Base-by-base conservation (phyloP, 164 flowering plant species). In the Sextonia rubra region DNA sequence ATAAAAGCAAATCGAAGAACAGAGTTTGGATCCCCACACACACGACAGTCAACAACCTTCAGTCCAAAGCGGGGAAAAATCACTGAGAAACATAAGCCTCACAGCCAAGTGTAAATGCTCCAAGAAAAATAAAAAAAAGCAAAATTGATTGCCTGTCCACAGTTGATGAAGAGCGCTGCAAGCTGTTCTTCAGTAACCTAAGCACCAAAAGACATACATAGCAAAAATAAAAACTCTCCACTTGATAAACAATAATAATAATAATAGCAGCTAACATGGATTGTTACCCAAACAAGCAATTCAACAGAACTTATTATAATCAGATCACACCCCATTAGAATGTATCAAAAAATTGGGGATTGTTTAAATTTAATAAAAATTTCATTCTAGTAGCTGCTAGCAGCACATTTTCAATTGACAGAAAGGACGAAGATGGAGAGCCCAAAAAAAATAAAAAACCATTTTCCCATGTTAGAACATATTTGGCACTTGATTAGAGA, bases 21-120 rank as follows among this genome's bases (percentile, higher is more conserved):
- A 48, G 98, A 93, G 76, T 91, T 90, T 26, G 98, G 97, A 78
- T 93, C 98, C 22, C 98, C 98, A 79, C 98, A 93, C 48, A 93
- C 83, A 73, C 98, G 97, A 79, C 98, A 93, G 71, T 93, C 98
- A 75, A 94, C 92, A 80, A 94, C 98, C 98, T 94, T 75, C 77
- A 77, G 73, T 62, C 56, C 15, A 76, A 61, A 71, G 76, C 1
- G 93, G 93, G 44, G 93, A 91, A 81, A 91, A 81, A 83, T 71
- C 63, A 71, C n/a, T 52, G 20, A 52, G 58, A 52, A 52, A 52
- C 58, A 3, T 15, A 17, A 20, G 58, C 7, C n/a, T 52, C 58
- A 18, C n/a, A 52, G 58, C 12, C 58, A 52, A 52, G 58, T 48
- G 12, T 17, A 24, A 71, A 63, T 14, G 3, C 12, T 12, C 32